Conservation (phyloP, 1,284 basidiomycete genomes). For the Ustilago curta region DNA sequence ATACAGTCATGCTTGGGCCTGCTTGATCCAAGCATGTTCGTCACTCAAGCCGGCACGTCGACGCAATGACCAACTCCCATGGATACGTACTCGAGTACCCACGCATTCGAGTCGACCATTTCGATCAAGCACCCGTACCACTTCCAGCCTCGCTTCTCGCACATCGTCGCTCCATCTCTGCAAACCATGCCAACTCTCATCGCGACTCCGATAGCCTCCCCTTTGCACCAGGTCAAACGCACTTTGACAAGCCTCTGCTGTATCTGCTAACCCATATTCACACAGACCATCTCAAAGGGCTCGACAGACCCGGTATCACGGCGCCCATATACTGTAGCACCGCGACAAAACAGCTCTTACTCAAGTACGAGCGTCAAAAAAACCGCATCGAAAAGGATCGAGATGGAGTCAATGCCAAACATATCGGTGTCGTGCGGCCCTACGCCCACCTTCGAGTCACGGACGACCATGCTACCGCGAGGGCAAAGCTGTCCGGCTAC, state of each 20-base stretch:
- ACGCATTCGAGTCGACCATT: conserved; percentile 59
- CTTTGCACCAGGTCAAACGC: conserved; percentile 35
- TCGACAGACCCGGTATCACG: conserved; percentile 46
- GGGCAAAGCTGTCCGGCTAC: conserved; percentile 28
- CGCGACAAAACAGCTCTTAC: conserved; percentile 55
- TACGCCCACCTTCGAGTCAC: conserved; percentile 50
- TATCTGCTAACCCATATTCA: conserved; percentile 66
- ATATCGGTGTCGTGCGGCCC: conserved; percentile 41
- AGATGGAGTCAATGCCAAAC: conserved; percentile 17
- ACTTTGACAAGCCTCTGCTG: conserved; percentile 51
- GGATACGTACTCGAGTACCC: conserved; percentile 63
- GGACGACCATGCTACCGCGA: conserved; percentile 34
- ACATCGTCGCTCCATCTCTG: conserved; percentile 21
- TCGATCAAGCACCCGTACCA: conserved; percentile 40
- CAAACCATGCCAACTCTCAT: neutral
- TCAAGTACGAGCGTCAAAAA: conserved; percentile 55
- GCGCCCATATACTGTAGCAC: conserved; percentile 59
- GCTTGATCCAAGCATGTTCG: neutral
- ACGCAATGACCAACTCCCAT: conserved; percentile 49
- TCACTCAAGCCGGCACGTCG: neutral
- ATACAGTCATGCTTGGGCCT: neutral
- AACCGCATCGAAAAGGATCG: conserved; percentile 43
- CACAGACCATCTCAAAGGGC: conserved; percentile 64
- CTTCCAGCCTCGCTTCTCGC: conserved; percentile 45
- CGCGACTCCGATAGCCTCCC: conserved; percentile 12